A percentile compares a stretch with the other conserved stretches of the same genome.
These are phyloP conservation scores for Alternaria consortialis DNA, from an alignment of 2,329 filamentous ascomycete genomes.

Conservation along the genomic window DNA sequence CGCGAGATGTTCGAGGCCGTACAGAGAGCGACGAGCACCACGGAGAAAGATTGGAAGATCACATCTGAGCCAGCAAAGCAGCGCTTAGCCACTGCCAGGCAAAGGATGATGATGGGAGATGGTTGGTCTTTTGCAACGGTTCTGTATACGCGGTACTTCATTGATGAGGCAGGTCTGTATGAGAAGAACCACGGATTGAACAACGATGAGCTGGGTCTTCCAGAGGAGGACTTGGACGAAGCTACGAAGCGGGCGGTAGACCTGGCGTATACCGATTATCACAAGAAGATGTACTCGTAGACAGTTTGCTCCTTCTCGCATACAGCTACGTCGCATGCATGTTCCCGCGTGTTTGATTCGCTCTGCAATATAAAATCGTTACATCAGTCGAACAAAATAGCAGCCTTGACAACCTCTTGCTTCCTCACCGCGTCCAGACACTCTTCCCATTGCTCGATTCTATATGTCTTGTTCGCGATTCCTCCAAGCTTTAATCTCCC, in stretches of 20 bases:
- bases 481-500: conserved; percentile 71
- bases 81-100: conserved; percentile 60
- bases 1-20: conserved; percentile 49
- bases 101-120: conserved; percentile 57
- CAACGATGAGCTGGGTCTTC: conserved; percentile 66
- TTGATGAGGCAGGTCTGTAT: conserved; percentile 36
- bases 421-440: conserved; percentile 75
- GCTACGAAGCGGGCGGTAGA: conserved; percentile 54
- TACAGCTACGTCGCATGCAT: background rate
- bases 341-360: background rate
- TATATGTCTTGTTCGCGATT: conserved; percentile 78
- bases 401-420: conserved; percentile 78
- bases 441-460: conserved; percentile 75
- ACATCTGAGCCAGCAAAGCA: conserved; percentile 55
- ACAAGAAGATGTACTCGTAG: conserved; percentile 7
- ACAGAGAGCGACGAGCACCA: conserved; percentile 45
- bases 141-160: conserved; percentile 65
- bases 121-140: conserved; percentile 55
- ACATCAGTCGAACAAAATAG: conserved; percentile 69
- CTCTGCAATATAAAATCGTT: background rate
- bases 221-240: conserved; percentile 67
- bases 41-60: conserved; percentile 50
- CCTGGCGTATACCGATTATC: conserved; percentile 16
- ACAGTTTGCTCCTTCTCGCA: background rate
- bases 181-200: conserved; percentile 50